phyloP scores from a whole-genome alignment of 1,139 yeast species.

The Blastobotrys malaysiensis region DNA sequence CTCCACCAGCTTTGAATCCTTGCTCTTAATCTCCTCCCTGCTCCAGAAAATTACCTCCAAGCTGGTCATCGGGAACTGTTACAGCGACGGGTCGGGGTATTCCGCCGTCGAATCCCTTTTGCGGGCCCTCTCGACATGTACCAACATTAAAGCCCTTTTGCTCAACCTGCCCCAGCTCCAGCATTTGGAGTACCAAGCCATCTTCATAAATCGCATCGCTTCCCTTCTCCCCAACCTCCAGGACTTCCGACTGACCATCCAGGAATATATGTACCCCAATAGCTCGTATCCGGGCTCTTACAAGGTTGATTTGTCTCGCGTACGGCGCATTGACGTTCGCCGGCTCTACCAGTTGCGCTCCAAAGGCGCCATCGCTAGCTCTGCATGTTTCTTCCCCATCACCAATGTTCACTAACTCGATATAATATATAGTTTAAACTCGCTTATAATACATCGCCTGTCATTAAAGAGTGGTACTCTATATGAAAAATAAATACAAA shows the following conservation, averaged over 20 bases:
- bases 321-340: neutral
- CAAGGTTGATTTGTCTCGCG: neutral
- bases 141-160: neutral
- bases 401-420: neutral
- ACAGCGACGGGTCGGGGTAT: neutral
- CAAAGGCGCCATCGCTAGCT: neutral
- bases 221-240: neutral
- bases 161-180: neutral
- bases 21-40: neutral
- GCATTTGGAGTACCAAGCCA: neutral
- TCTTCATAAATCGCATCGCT: neutral
- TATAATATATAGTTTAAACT: no score
- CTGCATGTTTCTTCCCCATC: neutral
- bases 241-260: neutral
- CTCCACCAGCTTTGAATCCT: neutral
- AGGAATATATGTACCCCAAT: neutral
- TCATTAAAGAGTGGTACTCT: neutral
- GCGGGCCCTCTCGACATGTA: neutral
- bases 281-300: neutral
- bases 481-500: conserved; percentile 1
- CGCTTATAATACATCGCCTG: no score
- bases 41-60: neutral
- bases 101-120: neutral
- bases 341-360: neutral
- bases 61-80: neutral